Evolutionary conservation across 106 monocot species (phyloP), one percentile per base, ranked within the genome.

Genomic region (Cymbidium sinense): DNA sequence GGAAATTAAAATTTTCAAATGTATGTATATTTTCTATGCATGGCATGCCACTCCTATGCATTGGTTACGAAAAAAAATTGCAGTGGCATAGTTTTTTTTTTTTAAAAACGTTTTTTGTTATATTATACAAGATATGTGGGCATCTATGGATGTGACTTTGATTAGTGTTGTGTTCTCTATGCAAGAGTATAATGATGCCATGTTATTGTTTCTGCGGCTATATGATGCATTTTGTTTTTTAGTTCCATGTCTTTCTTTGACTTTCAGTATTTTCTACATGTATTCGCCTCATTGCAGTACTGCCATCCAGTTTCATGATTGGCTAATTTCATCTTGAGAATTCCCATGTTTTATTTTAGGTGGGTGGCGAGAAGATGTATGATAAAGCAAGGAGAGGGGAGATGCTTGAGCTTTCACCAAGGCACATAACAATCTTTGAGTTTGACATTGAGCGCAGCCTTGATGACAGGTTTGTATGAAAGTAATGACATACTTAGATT

Each of bases 331-430:
- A 34, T 67, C 33, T 4, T 67, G 67, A 31, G 15, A 67, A 33
- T 12, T 15, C 21, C 17, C 0, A 54, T 73, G 17, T 34, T 67
- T 11, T 67, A 43, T 54, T 76, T 39, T 50, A 98, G 96, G 94
- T 99, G 31, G 90, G 87, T 28, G 98, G 94, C 25, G 94, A 99
- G 81, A 98, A 83, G 76, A 90, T 99, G 90, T 99, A 99, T 81
- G 92, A 99, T 19, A 99, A 99, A 79, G 98, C 94, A 74, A 94
- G 98, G 73, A 88, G 90, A 85, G 98, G 94, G 74, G 98, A 99
- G 79, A 94, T 83, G 70, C 76, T 99, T 75, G 94, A 99, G 78
- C 85, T 99, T n/a, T 84, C 98, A 81, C 92, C 98, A 62, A 88
- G 98, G 71, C 94, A 90, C 27, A 83, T 99, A 84, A 90, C 98